A percentile compares a stretch with the other conserved stretches of the same genome.
These are phyloP conservation scores for Ceratobasidium sp. DNA, from an alignment of 1,284 basidiomycete species.

Conservation along the genomic window DNA sequence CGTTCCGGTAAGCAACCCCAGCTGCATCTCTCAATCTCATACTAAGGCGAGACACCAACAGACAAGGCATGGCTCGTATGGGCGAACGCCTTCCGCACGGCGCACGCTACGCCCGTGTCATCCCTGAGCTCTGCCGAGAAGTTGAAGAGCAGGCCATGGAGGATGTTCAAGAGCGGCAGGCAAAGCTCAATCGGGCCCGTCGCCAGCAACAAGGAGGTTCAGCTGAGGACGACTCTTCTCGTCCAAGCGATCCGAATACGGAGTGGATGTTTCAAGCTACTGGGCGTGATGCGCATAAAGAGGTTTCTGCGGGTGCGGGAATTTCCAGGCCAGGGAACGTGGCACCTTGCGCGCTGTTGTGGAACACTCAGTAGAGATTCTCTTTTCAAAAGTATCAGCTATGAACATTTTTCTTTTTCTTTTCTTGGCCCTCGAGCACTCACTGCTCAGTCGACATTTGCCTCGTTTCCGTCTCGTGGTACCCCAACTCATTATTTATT, in stretches of 20 bases:
- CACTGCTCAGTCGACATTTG: too few species aligned
- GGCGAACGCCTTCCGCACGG: constrained; percentile 36
- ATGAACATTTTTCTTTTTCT: too few species aligned
- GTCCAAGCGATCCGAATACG: not conserved
- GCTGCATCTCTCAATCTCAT: not conserved
- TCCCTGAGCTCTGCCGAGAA: constrained; percentile 37
- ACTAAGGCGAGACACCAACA: not conserved
- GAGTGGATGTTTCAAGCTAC: constrained; percentile 13
- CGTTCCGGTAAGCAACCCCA: not conserved
- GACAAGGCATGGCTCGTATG: constrained; percentile 37
- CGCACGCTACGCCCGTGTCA: constrained; percentile 28
- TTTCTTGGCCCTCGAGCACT: too few species aligned
- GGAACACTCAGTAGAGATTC: not conserved
- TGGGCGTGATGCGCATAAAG: not conserved
- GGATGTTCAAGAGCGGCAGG: constrained; percentile 23
- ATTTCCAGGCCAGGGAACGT: not conserved
- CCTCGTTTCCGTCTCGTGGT: too few species aligned
- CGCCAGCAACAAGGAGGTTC: not conserved
- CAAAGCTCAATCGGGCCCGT: not conserved
- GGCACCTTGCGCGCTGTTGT: not conserved
- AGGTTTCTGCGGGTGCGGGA: not conserved
- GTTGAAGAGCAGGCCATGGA: constrained; percentile 38
- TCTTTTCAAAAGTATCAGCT: too few species aligned
- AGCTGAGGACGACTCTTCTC: not conserved
- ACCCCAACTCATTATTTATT: too few species aligned